phyloP scores from a whole-genome alignment of 2,329 filamentous ascomycete species.

The Metarhizium humberi region DNA sequence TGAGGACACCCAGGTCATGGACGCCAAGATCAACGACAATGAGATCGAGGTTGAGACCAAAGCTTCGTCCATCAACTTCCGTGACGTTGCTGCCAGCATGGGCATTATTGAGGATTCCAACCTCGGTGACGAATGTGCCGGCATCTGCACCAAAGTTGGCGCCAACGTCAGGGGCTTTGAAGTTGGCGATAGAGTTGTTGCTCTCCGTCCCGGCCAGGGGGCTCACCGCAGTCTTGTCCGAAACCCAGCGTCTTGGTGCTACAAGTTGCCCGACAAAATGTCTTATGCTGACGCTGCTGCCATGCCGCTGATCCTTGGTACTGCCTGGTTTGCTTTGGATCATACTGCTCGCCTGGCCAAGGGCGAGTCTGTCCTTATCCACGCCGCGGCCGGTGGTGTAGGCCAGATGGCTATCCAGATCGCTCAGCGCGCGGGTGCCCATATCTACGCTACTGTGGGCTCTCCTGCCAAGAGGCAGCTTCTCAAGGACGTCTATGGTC shows the following conservation, averaged over 20 bases:
- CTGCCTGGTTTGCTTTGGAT: constrained; percentile 18
- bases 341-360: constrained; percentile 13
- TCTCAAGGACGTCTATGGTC: constrained; percentile 15
- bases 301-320: constrained; percentile 16
- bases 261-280: constrained; percentile 18
- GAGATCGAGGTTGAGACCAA: constrained; percentile 21
- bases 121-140: constrained; percentile 17
- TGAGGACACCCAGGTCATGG: constrained; percentile 12
- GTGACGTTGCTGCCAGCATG: constrained; percentile 24
- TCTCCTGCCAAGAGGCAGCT: constrained; percentile 18
- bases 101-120: constrained; percentile 13
- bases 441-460: constrained; percentile 28
- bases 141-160: constrained; percentile 11
- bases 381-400: constrained; percentile 25
- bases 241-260: constrained; percentile 17
- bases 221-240: constrained; percentile 18
- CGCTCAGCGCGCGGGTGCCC: constrained; percentile 21
- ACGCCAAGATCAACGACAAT: constrained; percentile 9
- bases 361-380: constrained; percentile 24
- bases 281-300: constrained; percentile 15
- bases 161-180: constrained; percentile 12
- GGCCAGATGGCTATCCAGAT: constrained; percentile 30
- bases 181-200: constrained; percentile 22
- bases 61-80: constrained; percentile 24
- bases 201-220: constrained; percentile 11